phyloP scores from a whole-genome alignment of 106 monocot genomes.

The Iris macrosiphon region DNA sequence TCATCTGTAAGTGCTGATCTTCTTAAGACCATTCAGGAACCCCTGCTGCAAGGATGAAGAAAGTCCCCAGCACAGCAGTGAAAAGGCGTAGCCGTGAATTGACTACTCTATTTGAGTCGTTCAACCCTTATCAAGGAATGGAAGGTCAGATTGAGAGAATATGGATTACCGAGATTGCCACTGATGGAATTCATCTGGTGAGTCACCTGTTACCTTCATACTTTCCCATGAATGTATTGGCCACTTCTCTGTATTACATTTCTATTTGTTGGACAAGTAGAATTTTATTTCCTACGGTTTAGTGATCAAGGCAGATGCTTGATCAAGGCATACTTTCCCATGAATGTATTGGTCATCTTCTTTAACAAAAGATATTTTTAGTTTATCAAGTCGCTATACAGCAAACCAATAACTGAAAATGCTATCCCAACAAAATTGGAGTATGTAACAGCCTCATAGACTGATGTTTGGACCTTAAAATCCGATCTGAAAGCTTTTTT shows the following conservation, averaged over 20 bases:
- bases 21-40: constrained; percentile 51
- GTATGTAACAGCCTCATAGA: too few relatives aligned
- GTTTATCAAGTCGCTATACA: too few relatives aligned
- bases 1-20: constrained; percentile 2
- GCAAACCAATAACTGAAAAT: too few relatives aligned
- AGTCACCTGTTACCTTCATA: neutral
- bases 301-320: too few relatives aligned
- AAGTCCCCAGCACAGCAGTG: constrained; percentile 80
- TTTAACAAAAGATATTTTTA: too few relatives aligned
- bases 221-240: neutral
- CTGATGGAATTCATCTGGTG: constrained; percentile 92
- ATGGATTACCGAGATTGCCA: constrained; percentile 96
- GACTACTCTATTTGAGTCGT: constrained; percentile 91
- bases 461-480: too few relatives aligned
- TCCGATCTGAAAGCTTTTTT: too few relatives aligned
- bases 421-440: too few relatives aligned
- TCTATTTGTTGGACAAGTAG: neutral
- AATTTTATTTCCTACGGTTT: too few relatives aligned
- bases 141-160: constrained; percentile 72
- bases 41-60: constrained; percentile 99
- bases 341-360: too few relatives aligned
- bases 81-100: constrained; percentile 93
- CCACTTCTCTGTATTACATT: neutral
- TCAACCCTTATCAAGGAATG: constrained; percentile 83
- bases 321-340: too few relatives aligned